Conservation (phyloP, 225 moss, liverwort and hornwort species). For the Physcomitrium patens region DNA sequence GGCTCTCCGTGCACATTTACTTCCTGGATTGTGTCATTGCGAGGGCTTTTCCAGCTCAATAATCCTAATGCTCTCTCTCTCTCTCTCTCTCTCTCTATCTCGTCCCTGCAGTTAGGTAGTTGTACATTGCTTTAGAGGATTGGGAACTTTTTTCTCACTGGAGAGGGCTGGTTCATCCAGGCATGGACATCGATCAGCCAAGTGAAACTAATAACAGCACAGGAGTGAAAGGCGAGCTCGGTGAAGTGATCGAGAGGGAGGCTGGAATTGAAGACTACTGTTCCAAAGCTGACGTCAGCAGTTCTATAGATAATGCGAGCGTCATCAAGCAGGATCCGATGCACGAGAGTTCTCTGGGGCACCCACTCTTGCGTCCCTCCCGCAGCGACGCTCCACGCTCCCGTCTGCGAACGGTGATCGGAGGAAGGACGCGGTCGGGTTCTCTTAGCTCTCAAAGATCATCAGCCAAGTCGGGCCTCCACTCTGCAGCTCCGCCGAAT, state of each 20-base stretch:
- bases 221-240: conserved; percentile 19
- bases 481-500: conserved; percentile 37
- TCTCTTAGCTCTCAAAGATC: conserved; percentile 46
- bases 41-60: conserved; percentile 4
- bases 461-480: conserved; percentile 18
- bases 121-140: not conserved
- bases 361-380: conserved; percentile 36
- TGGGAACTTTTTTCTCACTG: conserved; percentile 5
- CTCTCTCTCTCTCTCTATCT: not conserved
- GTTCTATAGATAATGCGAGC: conserved; percentile 30
- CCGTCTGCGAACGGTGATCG: conserved; percentile 44
- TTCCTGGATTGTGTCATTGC: no score
- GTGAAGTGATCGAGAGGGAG: conserved; percentile 32
- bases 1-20: no score
- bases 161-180: conserved; percentile 36
- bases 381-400: conserved; percentile 45
- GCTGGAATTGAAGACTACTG: conserved; percentile 17
- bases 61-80: not conserved
- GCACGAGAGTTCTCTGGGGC: conserved; percentile 39
- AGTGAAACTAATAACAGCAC: conserved; percentile 17
- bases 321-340: conserved; percentile 22
- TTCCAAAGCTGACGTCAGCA: conserved; percentile 51
- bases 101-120: no score
- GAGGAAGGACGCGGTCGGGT: conserved; percentile 54
- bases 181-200: conserved; percentile 41